Evolutionary conservation across 768 basidiomycete genomes (phyloP), one percentile per base, ranked within the genome.

Genomic region (Trametes villosa): DNA sequence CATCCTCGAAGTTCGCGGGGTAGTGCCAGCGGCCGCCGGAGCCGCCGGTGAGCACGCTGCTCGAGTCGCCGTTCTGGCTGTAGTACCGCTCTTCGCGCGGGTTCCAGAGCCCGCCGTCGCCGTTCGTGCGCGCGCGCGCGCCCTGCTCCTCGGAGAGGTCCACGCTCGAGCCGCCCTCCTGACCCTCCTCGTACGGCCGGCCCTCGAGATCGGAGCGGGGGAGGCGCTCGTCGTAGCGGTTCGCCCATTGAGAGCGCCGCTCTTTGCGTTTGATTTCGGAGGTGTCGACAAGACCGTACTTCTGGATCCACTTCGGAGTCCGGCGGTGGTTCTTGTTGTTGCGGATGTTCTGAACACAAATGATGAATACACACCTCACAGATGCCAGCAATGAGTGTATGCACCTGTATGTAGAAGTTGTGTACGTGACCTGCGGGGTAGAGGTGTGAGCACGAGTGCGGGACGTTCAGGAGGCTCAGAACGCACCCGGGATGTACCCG

Each of bases 241-340:
- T 78, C 12, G 92, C 89, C 96, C 96, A 98, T 65, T 92, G 89
- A 45, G 88, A 92, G 71, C 89, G 90, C 61, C 81, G 83, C 69
- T 88, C 83, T 56, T 89, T 87, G 69, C 94, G 89, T 66, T 84
- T 81, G 70, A 91, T 87, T 66, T 89, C 86, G 34, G 86, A 79
- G 24, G 85, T 87, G 72, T 94, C 86, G 63, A 98, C 86, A 45
- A 98, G 89, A 38, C 96, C 96, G 73, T 93, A 93, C 64, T 89
- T 84, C 74, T 91, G 81, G 0, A 89, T 89, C 96, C 96, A 98
- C 75, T 97, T 96, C 20, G 96, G 96, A n/a, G 96, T 97, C 44
- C 96, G 87, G 15, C 83, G 80, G 71, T 91, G 84, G 67, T 86
- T 96, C 81, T 96, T 93, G 80, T 98, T 98, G 78, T 97, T 98